Base-by-base conservation (phyloP, 805 yeast genomes). In the Metschnikowia vanudenii region DNA sequence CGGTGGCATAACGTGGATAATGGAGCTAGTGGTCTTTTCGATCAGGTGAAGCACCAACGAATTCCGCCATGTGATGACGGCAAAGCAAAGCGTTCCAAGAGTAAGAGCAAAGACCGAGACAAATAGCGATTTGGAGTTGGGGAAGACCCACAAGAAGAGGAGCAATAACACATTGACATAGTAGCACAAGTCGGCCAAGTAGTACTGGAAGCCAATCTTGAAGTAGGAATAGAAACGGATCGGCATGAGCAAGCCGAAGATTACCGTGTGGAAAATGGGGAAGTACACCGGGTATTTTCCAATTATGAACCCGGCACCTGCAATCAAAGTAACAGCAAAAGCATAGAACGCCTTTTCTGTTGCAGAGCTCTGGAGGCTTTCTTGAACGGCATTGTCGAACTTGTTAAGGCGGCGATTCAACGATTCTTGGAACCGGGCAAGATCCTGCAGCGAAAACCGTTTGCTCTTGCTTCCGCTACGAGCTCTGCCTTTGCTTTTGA, bases 11-110 rank as follows among this genome's bases (percentile, higher is more conserved):
- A 94, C 74, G 61, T 92, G 99, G 52, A 92, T 92, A 58, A 89
- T 86, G 2, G 96, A 83, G 17, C 92, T 82, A 1, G 98, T 94
- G 13, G 91, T 88, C 64, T 92, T 92, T 54, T 92, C 99, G 50
- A 92, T 78, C 11, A 92, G 84, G 61, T 92, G 99, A 39, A 92
- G 73, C 8, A 92, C 98, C 45, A 92, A 73, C 6, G 97, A 90
- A 63, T 92, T 92, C 56, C 96, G 76, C 99, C 98, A 92, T 0
- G 97, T 88, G 37, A 92, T 82, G 18, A 92, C 96, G 0, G 97
- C 97, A 78, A 88, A 91, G 5, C 96, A 79, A 46, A 92, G 68
- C 0, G 97, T 88, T 1, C 98, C 99, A 69, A 85, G 82, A 1
- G 94, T 78, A 50, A 92, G 80, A 9, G 96, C 85, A 65, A 88